Evolutionary conservation across 352 stramenopile species (phyloP).

Genomic region (Phytophthora aleatoria): DNA sequence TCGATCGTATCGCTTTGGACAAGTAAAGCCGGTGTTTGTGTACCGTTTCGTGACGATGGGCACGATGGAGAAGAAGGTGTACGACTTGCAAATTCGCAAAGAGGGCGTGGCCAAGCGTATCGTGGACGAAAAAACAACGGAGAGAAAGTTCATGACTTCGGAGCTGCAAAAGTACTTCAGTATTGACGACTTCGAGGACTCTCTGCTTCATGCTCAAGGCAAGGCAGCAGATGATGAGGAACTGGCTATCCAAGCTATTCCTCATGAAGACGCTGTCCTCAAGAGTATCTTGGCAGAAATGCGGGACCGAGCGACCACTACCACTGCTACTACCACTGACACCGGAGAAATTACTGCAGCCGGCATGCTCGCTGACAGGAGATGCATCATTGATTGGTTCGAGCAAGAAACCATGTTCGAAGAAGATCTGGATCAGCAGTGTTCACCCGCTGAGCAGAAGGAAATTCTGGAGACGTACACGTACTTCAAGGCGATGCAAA

Average conservation of each 20-base stretch:
- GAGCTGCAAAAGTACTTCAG: slow-evolving; percentile 89
- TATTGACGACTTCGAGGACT: slow-evolving; percentile 79
- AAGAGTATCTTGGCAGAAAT: slow-evolving; percentile 55
- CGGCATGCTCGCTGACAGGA: slow-evolving; percentile 20
- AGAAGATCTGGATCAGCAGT: slow-evolving; percentile 85
- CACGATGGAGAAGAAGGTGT: slow-evolving; percentile 95
- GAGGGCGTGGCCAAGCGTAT: slow-evolving; percentile 89
- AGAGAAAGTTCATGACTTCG: slow-evolving; percentile 81
- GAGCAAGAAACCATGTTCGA: slow-evolving; percentile 92
- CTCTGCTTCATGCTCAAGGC: slow-evolving; percentile 51
- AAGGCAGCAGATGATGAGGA: slow-evolving; percentile 28
- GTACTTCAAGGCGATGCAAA: slow-evolving; percentile 73
- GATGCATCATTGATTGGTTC: slow-evolving; percentile 84
- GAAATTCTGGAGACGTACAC: slow-evolving; percentile 74
- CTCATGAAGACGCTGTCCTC: slow-evolving; percentile 60
- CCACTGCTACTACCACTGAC: not conserved
- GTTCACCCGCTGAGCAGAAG: slow-evolving; percentile 66
- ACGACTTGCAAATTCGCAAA: slow-evolving; percentile 91
- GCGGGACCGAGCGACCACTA: slow-evolving; percentile 23
- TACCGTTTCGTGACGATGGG: slow-evolving; percentile 92
- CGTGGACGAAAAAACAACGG: slow-evolving; percentile 86
- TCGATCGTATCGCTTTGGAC: slow-evolving; percentile 92
- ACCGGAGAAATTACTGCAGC: slow-evolving; percentile 22
- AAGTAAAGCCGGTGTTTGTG: slow-evolving; percentile 92
- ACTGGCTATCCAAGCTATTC: slow-evolving; percentile 30